Evolutionary conservation across 495 filamentous ascomycete species (phyloP).

Genomic region (Lasiosphaeria ovina): DNA sequence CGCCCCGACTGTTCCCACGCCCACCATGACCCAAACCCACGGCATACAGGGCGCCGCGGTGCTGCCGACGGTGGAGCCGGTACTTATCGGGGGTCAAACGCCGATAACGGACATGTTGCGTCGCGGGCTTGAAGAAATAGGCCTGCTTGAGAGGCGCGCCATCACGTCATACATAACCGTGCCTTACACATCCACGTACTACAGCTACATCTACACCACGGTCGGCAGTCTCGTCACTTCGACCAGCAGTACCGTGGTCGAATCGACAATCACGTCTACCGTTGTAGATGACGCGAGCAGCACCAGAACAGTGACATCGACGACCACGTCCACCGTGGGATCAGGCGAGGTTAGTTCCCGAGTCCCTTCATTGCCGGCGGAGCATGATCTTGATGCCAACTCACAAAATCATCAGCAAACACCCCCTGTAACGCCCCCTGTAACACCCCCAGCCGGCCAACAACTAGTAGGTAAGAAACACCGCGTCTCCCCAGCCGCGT

Average conservation of each 20-base stretch:
- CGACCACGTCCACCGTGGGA: conserved; percentile 7
- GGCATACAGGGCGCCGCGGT: not conserved
- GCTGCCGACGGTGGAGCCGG: not conserved
- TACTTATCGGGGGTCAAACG: not conserved
- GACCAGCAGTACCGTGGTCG: conserved; percentile 10
- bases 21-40: not conserved
- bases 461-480: not conserved
- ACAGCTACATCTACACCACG: conserved; percentile 7
- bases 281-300: conserved; percentile 9
- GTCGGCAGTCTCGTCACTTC: conserved; percentile 8
- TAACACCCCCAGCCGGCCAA: not conserved
- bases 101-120: not conserved
- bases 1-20: not conserved
- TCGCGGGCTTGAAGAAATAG: conserved; percentile 4
- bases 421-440: not conserved
- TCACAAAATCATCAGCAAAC: not conserved
- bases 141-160: conserved; percentile 32
- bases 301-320: conserved; percentile 13
- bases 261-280: conserved; percentile 9
- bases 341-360: not conserved
- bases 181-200: conserved; percentile 3
- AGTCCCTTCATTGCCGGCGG: too few species aligned
- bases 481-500: not conserved
- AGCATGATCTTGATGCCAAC: too few species aligned
- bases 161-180: conserved; percentile 17